These are phyloP conservation scores for Kodamaea plutei DNA, from an alignment of 1,139 yeast genomes.

Conservation along the genomic window DNA sequence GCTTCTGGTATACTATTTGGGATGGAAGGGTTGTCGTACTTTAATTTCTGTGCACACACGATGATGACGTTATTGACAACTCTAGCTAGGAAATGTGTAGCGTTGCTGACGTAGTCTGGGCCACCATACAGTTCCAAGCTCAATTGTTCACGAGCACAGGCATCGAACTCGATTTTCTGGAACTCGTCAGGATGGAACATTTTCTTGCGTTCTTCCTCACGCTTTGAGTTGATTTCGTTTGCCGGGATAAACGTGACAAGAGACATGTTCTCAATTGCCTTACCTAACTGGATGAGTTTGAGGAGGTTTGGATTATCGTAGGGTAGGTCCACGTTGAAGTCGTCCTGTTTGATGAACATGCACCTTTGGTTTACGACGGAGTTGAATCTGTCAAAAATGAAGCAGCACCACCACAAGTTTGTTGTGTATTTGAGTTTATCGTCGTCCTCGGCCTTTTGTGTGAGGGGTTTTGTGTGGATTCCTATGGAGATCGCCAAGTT, in stretches of 20 bases:
- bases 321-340: constrained; percentile 30
- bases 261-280: constrained; percentile 27
- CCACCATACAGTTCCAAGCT: constrained; percentile 5
- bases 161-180: constrained; percentile 23
- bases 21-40: constrained; percentile 22
- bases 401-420: constrained; percentile 37
- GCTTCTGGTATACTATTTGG: constrained; percentile 23
- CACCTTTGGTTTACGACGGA: constrained; percentile 37
- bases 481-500: constrained; percentile 29
- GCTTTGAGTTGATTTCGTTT: constrained; percentile 12
- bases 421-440: constrained; percentile 21
- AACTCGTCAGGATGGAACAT: constrained; percentile 25
- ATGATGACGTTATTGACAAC: constrained; percentile 26
- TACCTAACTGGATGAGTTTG: constrained; percentile 25
- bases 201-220: constrained; percentile 14
- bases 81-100: constrained; percentile 23
- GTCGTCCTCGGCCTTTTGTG: constrained; percentile 11
- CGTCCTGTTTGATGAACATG: constrained; percentile 30
- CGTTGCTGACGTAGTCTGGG: constrained; percentile 15
- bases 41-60: constrained; percentile 24
- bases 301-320: constrained; percentile 21
- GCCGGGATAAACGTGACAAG: constrained; percentile 31
- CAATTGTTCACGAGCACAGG: constrained; percentile 20
- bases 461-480: constrained; percentile 29
- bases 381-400: constrained; percentile 32